These are phyloP conservation scores for Gracilaria caudata DNA, from an alignment of 23 red algal genomes.

Conservation along the genomic window DNA sequence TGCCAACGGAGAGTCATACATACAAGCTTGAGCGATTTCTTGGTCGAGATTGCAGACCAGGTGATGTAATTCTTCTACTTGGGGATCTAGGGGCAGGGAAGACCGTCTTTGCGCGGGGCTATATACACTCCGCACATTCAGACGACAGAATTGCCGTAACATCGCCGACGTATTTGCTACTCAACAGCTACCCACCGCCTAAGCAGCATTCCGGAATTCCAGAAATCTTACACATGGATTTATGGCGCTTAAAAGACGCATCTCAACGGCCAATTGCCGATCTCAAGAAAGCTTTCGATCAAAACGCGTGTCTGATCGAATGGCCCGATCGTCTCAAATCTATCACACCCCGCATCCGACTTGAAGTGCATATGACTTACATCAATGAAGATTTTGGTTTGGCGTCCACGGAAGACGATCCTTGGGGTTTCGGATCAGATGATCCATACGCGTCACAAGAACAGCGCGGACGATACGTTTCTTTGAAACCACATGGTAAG, in stretches of 20 bases:
- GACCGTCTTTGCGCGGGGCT: conserved; percentile 84
- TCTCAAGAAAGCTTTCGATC: conserved; percentile 62
- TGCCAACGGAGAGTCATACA: conserved; percentile 22
- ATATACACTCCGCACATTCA: conserved; percentile 46
- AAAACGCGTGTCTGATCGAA: conserved; percentile 73
- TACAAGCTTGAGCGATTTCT: conserved; percentile 59
- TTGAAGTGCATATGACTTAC: conserved; percentile 51
- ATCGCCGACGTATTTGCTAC: conserved; percentile 90
- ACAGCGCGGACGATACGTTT: conserved; percentile 21
- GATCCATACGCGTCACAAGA: neutral
- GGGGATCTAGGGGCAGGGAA: conserved; percentile 85
- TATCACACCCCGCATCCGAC: conserved; percentile 14
- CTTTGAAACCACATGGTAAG: conserved; percentile 11
- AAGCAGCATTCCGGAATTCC: conserved; percentile 1
- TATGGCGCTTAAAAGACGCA: conserved; percentile 76
- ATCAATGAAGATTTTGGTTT: neutral
- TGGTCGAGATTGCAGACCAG: conserved; percentile 26
- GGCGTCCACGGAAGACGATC: conserved; percentile 21
- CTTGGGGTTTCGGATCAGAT: conserved; percentile 52
- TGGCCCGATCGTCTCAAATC: conserved; percentile 82
- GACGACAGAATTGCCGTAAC: conserved; percentile 66
- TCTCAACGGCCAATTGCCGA: conserved; percentile 67
- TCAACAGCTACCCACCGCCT: conserved; percentile 64
- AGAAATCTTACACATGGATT: conserved; percentile 84
- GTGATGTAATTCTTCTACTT: conserved; percentile 82